Base-by-base conservation (phyloP, 306 rosid genomes). In the Psophocarpus tetragonolobus region DNA sequence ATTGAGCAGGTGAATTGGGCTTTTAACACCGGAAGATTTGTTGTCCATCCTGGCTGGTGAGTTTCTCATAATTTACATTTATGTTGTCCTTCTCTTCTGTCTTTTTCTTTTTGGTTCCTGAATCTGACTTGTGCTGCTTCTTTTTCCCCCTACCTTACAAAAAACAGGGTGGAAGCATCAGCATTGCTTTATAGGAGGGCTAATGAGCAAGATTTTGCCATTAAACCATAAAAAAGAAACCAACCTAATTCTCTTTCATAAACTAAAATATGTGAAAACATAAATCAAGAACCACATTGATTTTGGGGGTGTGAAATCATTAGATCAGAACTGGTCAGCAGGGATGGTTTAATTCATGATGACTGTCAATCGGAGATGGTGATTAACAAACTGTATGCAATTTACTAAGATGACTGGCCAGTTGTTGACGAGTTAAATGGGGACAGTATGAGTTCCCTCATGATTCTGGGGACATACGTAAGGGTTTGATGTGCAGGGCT, bases 131-230 rank as follows among this genome's bases (percentile, higher is more conserved):
- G 66, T 81, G 45, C 29, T 36, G 47, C 80, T 70, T 70, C 74
- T 80, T 27, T 38, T 27, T 38, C 67, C 51, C 63, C 65, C n/a
- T 3, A 29, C 68, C 71, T 21, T 38, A 9, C 14, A 15, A 26
- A 51, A 80, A 83, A 80, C 98, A 96, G 99, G 99, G 92, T 96
- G 87, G 99, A 96, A 86, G 99, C 99, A 80, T 96, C 99, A 3
- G 90, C 99, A 75, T 86, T 96, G 91, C 99, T 96, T 71, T 96
- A 96, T 68, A 88, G 99, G 94, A 88, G 99, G 90, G 97, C 93
- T 47, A 95, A 85, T 57, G 99, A 95, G 81, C 97, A 86, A 83
- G 97, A 95, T 61, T 95, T 95, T 84, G 83, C 91, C 85, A 84
- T 91, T 74, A 95, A 92, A 95, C 85, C 87, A 75, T 82, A 85